phyloP scores from a whole-genome alignment of 2,329 filamentous ascomycete genomes.

The Neofusicoccum parvum region DNA sequence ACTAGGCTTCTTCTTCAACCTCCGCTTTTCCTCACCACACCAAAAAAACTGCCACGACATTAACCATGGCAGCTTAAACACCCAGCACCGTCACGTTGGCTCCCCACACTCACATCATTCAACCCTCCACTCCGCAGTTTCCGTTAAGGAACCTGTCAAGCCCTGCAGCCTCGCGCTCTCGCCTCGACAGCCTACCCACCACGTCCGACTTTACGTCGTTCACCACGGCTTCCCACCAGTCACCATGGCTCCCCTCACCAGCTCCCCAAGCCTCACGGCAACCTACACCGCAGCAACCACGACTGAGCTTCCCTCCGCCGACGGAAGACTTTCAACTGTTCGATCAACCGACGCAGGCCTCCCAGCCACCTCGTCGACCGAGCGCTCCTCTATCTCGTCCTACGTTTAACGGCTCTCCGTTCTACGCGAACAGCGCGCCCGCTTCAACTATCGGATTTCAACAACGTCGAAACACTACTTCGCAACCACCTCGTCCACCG shows the following conservation, averaged over 20 bases:
- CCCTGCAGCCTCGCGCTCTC: conserved; percentile 55
- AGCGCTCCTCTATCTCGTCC: conserved; percentile 56
- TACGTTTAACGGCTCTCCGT: conserved; percentile 64
- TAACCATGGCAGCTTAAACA: conserved; percentile 10
- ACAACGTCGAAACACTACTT: conserved; percentile 50
- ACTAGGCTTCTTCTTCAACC: no score
- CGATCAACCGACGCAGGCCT: conserved; percentile 52
- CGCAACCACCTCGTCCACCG: conserved; percentile 61
- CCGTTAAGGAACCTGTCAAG: conserved; percentile 59
- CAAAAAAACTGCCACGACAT: conserved; percentile 26
- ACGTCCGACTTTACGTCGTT: conserved; percentile 71
- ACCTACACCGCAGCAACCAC: conserved; percentile 46
- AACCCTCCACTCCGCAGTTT: conserved; percentile 31
- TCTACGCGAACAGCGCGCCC: conserved; percentile 69
- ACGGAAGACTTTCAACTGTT: conserved; percentile 81
- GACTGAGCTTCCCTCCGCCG: conserved; percentile 48
- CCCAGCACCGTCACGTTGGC: not conserved
- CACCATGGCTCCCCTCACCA: conserved; percentile 78
- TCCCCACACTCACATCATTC: conserved; percentile 29
- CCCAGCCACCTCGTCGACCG: conserved; percentile 52
- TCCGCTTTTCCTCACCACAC: not conserved
- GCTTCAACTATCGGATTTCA: conserved; percentile 61
- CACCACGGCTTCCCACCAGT: conserved; percentile 75
- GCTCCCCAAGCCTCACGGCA: conserved; percentile 53
- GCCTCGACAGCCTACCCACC: conserved; percentile 58